Conservation (phyloP, 148 eudicot species). For the Oxyria digyna region DNA sequence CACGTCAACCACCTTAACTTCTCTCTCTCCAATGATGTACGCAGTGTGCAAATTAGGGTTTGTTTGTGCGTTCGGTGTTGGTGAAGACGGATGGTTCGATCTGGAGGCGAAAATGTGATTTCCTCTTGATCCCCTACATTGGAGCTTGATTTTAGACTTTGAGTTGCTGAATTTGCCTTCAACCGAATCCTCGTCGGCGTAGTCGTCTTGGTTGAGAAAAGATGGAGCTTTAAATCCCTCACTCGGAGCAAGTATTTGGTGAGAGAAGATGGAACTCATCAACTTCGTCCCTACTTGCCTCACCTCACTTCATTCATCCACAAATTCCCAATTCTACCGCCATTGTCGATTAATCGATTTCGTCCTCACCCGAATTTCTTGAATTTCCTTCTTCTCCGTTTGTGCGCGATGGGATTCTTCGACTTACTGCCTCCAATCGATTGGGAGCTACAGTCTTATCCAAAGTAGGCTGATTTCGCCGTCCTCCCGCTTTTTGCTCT, state of each 20-base stretch:
- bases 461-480: slow-evolving; percentile 47
- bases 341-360: neutral
- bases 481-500: slow-evolving; percentile 58
- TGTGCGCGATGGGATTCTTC: slow-evolving; percentile 19
- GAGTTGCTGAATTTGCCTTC: too few species aligned
- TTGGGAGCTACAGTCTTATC: slow-evolving; percentile 70
- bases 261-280: slow-evolving; percentile 16
- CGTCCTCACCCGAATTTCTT: neutral
- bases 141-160: too few species aligned
- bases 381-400: neutral
- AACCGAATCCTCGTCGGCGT: slow-evolving; percentile 37
- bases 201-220: slow-evolving; percentile 43
- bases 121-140: too few species aligned
- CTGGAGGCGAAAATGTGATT: too few species aligned
- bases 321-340: neutral
- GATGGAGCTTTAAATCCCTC: slow-evolving; percentile 46
- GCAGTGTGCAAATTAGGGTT: too few species aligned
- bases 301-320: neutral
- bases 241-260: slow-evolving; percentile 34
- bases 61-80: too few species aligned
- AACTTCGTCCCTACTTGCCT: neutral
- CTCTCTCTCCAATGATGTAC: too few species aligned
- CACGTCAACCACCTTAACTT: too few species aligned
- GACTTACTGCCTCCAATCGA: slow-evolving; percentile 24
- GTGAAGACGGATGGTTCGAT: too few species aligned